A percentile compares a stretch with the other conserved stretches of the same genome.
phyloP scores from a whole-genome alignment of 225 moss, liverwort and hornwort genomes.

The Marchantia polymorpha region DNA sequence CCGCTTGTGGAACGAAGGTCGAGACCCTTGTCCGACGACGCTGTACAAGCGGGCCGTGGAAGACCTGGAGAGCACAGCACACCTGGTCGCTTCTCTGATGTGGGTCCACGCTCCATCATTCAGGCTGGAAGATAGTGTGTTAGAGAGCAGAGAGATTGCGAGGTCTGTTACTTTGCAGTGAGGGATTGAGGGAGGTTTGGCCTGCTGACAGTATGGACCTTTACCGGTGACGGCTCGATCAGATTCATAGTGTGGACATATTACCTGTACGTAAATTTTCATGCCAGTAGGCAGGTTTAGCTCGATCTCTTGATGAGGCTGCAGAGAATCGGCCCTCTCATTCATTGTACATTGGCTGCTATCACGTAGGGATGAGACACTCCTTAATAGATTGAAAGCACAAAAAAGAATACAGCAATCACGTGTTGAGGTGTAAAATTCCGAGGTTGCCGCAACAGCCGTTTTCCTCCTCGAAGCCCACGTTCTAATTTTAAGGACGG shows the following conservation, averaged over 20 bases:
- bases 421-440: neutral
- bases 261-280: neutral
- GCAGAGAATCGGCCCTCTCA: neutral
- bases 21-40: neutral
- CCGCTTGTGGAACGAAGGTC: too few species aligned
- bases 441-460: neutral
- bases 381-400: neutral
- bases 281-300: neutral
- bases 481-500: neutral
- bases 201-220: neutral
- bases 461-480: neutral
- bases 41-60: neutral
- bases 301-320: neutral
- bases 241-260: neutral
- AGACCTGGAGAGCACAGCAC: neutral
- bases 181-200: neutral
- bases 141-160: neutral
- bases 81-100: neutral
- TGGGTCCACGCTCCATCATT: neutral
- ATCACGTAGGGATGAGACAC: slow-evolving; percentile 7
- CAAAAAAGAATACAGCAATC: neutral
- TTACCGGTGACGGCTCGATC: neutral
- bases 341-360: neutral
- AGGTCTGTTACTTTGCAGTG: too few species aligned
- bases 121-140: neutral